These are phyloP conservation scores for Tricholoma sp. DNA, from an alignment of 768 basidiomycete genomes.

Conservation along the genomic window DNA sequence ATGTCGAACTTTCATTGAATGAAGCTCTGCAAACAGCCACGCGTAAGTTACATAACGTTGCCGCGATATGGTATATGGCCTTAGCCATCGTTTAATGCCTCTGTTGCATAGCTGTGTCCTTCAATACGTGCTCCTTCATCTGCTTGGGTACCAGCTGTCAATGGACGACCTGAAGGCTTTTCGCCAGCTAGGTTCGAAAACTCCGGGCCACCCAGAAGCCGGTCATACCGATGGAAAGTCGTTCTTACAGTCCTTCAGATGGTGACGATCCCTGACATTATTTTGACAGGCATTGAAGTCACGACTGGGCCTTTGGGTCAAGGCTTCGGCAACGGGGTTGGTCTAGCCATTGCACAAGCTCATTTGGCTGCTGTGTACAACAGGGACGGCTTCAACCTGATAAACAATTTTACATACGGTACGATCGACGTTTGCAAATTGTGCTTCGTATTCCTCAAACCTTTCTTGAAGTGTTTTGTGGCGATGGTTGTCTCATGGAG, in stretches of 20 bases:
- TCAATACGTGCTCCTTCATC: constrained; percentile 89
- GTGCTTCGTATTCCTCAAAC: constrained; percentile 21
- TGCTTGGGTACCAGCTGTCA: constrained; percentile 87
- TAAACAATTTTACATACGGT: constrained; percentile 91
- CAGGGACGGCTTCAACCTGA: constrained; percentile 74
- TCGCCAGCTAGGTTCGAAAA: constrained; percentile 86
- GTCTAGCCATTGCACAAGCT: constrained; percentile 89
- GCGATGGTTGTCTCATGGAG: constrained; percentile 97
- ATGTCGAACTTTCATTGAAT: constrained; percentile 4
- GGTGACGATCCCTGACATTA: constrained; percentile 1
- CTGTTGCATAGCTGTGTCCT: constrained; percentile 68
- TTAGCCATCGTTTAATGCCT: constrained; percentile 3
- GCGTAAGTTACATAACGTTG: constrained; percentile 46
- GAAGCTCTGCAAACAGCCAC: constrained; percentile 42
- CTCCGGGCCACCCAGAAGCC: constrained; percentile 90
- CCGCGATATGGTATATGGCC: not conserved
- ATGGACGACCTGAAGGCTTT: constrained; percentile 91
- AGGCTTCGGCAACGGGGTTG: constrained; percentile 90
- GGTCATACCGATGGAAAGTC: constrained; percentile 44
- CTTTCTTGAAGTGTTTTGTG: constrained; percentile 59
- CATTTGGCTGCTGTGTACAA: constrained; percentile 90
- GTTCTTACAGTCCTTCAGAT: not conserved
- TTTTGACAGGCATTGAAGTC: constrained; percentile 64
- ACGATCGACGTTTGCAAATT: constrained; percentile 8
- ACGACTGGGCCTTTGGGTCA: constrained; percentile 97